These are phyloP conservation scores for Cymbopogon flexuosus DNA, from an alignment of 202 grass and related monocot genomes.

Conservation along the genomic window DNA sequence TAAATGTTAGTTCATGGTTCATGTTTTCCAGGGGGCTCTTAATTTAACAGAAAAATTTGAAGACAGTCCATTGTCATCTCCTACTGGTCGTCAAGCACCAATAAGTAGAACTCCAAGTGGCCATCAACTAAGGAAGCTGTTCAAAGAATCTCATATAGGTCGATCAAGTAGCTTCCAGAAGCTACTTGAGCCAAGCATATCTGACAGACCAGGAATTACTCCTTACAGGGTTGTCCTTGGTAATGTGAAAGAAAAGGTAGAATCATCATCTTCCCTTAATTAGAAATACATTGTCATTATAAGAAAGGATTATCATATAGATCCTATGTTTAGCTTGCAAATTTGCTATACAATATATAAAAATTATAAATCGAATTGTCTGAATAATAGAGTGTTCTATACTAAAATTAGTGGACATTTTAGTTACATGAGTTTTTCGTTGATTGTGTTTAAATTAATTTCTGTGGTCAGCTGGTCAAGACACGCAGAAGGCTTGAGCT, in stretches of 20 bases:
- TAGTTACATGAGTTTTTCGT: neutral
- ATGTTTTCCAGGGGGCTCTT: constrained; percentile 30
- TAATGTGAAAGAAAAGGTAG: constrained; percentile 76
- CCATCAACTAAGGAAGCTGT: constrained; percentile 64
- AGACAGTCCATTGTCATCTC: constrained; percentile 44
- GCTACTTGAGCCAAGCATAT: constrained; percentile 77
- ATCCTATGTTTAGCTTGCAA: neutral
- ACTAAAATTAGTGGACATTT: neutral
- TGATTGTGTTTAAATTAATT: neutral
- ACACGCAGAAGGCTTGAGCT: constrained; percentile 65
- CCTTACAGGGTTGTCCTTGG: constrained; percentile 93
- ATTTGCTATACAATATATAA: neutral
- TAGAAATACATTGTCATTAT: neutral
- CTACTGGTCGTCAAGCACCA: constrained; percentile 42
- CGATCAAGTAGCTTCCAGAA: constrained; percentile 71
- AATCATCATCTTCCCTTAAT: constrained; percentile 6
- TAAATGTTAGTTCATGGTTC: neutral
- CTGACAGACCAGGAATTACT: constrained; percentile 65
- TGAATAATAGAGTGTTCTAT: neutral
- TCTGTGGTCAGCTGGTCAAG: constrained; percentile 59
- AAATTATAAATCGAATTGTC: neutral
- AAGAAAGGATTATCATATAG: neutral
- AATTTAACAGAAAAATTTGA: constrained; percentile 46
- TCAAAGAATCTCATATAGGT: constrained; percentile 64
- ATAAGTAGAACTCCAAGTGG: constrained; percentile 46